Evolutionary conservation across 2,329 filamentous ascomycete species (phyloP), one percentile per base, ranked within the genome.

Genomic region (Colletotrichum truncatum): DNA sequence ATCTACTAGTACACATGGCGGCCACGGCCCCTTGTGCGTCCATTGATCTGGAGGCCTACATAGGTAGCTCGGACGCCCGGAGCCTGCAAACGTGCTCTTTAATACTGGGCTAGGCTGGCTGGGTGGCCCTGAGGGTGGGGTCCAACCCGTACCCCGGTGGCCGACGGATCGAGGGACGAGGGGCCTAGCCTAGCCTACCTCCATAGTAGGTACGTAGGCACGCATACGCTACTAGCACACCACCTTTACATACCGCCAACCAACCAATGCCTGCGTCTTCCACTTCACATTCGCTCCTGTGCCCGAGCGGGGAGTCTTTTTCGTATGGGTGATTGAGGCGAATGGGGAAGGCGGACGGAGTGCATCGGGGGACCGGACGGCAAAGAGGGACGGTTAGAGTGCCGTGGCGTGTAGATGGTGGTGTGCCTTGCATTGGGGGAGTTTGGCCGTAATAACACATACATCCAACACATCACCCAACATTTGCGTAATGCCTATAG

Each of bases 321-420:
- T 21, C n/a, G n/a, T n/a, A n/a, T 55, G 34, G 52, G 36, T 7
- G 26, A 38, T 16, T 32, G 28, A 32, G 39, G 39, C 41, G 39
- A 57, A 57, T 38, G 41, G 36, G 41, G 54, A 28, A 61, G 62
- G n/a, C 32, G 34, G 43, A 53, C 62, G 57, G 63, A 55, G 57
- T 49, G 51, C 49, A 43, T 51, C 57, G 57, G 63, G 57, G 63
- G 51, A 53, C 56, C 63, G 49, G 63, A 62, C 43, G 49, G 39
- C 41, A 53, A 36, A 30, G 25, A 46, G 56, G 49, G 12, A 25
- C 52, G 51, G 25, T 25, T 43, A 32, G 51, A 52, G 21, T 23
- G 48, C 30, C 48, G 32, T 52, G 48, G 48, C 48, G 45, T 52
- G 49, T 53, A 6, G 34, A 26, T 32, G n/a, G 48, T 52, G 32